Conservation (phyloP, 306 rosid genomes). For the Fragaria nilgerrensis region DNA sequence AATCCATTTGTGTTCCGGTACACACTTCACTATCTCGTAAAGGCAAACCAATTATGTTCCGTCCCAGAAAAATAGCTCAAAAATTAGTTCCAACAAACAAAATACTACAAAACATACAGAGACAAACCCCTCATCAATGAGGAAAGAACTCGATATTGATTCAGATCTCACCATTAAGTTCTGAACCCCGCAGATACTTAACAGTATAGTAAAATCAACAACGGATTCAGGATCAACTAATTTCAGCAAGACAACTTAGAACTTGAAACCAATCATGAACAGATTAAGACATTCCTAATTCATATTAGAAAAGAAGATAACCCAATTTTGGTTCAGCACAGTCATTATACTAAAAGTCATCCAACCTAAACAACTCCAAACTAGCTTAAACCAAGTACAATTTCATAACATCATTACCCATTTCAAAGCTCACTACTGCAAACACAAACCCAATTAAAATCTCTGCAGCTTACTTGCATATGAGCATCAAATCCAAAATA, state of each 20-base stretch:
- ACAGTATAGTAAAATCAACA: background rate
- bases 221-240: background rate
- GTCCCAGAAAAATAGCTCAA: slow-evolving; percentile 54
- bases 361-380: background rate
- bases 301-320: background rate
- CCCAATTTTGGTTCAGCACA: background rate
- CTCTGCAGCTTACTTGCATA: background rate
- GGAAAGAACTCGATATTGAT: background rate
- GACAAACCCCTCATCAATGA: slow-evolving; percentile 1
- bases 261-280: background rate
- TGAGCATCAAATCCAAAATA: background rate
- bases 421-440: background rate
- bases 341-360: background rate
- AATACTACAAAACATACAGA: background rate
- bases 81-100: slow-evolving; percentile 10
- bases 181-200: background rate
- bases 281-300: background rate
- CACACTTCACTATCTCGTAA: slow-evolving; percentile 80
- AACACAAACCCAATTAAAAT: background rate
- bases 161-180: background rate
- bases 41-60: slow-evolving; percentile 46
- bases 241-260: background rate
- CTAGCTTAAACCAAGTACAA: background rate
- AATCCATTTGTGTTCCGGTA: slow-evolving; percentile 92
- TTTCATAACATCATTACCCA: background rate